These are phyloP conservation scores for Apiospora malaysiana DNA, from an alignment of 2,329 filamentous ascomycete genomes.

Conservation along the genomic window DNA sequence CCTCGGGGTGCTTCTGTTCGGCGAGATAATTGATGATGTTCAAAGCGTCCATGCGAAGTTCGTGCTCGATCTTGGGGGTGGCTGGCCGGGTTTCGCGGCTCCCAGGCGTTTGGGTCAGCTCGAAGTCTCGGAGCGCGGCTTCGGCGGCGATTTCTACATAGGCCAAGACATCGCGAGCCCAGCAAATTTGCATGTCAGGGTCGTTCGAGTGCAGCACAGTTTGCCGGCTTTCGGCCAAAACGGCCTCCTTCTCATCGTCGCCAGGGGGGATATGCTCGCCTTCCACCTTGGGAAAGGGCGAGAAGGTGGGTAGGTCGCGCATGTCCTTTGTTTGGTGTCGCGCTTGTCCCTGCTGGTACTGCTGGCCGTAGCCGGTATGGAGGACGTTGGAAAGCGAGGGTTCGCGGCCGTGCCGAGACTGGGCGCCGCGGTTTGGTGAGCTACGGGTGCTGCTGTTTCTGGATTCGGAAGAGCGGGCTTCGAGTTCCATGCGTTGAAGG, in stretches of 20 bases:
- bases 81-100: slow-evolving; percentile 63
- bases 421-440: slow-evolving; percentile 34
- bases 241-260: slow-evolving; percentile 92
- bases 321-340: slow-evolving; percentile 33
- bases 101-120: slow-evolving; percentile 39
- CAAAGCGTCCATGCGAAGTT: slow-evolving; percentile 84
- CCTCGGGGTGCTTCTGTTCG: slow-evolving; percentile 90
- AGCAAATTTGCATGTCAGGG: slow-evolving; percentile 93
- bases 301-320: slow-evolving; percentile 76
- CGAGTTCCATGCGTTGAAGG: slow-evolving; percentile 87
- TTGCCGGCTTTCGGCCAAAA: slow-evolving; percentile 81
- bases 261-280: slow-evolving; percentile 91
- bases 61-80: slow-evolving; percentile 88
- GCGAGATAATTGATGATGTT: slow-evolving; percentile 91
- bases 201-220: slow-evolving; percentile 92
- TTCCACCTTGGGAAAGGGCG: slow-evolving; percentile 85
- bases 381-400: slow-evolving; percentile 49
- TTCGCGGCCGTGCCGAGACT: slow-evolving; percentile 47
- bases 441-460: slow-evolving; percentile 39
- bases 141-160: slow-evolving; percentile 87
- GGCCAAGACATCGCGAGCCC: slow-evolving; percentile 90
- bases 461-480: slow-evolving; percentile 62
- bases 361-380: slow-evolving; percentile 40
- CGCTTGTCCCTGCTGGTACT: slow-evolving; percentile 35
- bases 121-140: slow-evolving; percentile 70